A percentile compares a stretch with the other conserved stretches of the same genome.
Evolutionary conservation across 352 stramenopile genomes (phyloP).

Genomic region (Phytophthora melonis): DNA sequence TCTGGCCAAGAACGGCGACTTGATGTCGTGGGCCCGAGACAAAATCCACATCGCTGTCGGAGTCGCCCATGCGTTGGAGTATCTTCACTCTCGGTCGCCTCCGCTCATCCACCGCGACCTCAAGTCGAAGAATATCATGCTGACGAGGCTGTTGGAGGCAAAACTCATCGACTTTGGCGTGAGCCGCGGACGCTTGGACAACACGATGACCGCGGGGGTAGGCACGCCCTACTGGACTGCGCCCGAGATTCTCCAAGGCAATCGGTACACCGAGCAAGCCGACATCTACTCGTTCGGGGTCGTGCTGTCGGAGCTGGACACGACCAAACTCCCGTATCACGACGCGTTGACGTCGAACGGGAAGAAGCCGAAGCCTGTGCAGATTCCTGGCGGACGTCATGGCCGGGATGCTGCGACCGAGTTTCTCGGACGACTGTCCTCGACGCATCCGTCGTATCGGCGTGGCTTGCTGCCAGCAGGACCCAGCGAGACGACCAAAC

Average conservation of each 20-base stretch:
- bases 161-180: conserved; percentile 63
- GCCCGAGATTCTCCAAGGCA: conserved; percentile 44
- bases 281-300: conserved; percentile 59
- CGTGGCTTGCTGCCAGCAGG: conserved; percentile 50
- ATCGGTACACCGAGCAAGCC: conserved; percentile 36
- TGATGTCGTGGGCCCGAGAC: conserved; percentile 40
- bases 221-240: conserved; percentile 46
- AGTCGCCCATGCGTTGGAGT: conserved; percentile 42
- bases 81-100: conserved; percentile 34
- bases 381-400: conserved; percentile 52
- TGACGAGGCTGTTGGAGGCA: conserved; percentile 72
- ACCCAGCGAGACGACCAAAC: conserved; percentile 42
- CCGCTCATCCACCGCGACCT: conserved; percentile 46
- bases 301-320: conserved; percentile 49
- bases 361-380: conserved; percentile 49
- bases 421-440: conserved; percentile 54
- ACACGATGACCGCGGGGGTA: conserved; percentile 38
- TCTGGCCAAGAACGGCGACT: conserved; percentile 31
- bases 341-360: conserved; percentile 31
- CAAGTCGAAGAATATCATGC: conserved; percentile 67
- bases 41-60: conserved; percentile 51
- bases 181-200: conserved; percentile 30
- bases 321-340: conserved; percentile 39
- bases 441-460: conserved; percentile 45
- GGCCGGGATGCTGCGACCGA: conserved; percentile 52